Evolutionary conservation across 768 basidiomycete genomes (phyloP).

Genomic region (Amanita fuliginea): DNA sequence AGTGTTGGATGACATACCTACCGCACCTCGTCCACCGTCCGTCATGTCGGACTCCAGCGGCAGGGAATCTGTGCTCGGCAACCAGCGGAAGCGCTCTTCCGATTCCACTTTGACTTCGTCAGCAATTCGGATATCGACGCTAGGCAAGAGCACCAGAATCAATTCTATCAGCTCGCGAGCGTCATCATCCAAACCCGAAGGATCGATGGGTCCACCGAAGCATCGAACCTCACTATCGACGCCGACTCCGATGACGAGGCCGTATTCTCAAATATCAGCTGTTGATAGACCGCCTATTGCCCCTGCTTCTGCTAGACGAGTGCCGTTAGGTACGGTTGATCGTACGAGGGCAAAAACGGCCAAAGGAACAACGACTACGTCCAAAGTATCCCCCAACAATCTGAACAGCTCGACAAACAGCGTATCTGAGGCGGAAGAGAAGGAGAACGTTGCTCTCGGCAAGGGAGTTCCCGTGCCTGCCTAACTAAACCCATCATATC

Average conservation of each 20-base stretch:
- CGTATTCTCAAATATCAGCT: constrained; percentile 28
- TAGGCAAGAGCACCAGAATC: constrained; percentile 40
- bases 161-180: constrained; percentile 22
- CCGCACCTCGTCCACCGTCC: constrained; percentile 42
- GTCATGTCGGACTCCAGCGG: constrained; percentile 26
- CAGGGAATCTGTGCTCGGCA: constrained; percentile 23
- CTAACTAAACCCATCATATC: constrained; percentile 12
- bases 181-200: constrained; percentile 19
- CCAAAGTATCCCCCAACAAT: constrained; percentile 21
- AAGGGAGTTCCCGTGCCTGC: constrained; percentile 18
- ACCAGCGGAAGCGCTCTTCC: constrained; percentile 25
- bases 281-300: constrained; percentile 17
- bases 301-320: constrained; percentile 21
- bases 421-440: constrained; percentile 38
- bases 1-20: constrained; percentile 42
- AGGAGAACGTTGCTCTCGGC: constrained; percentile 41
- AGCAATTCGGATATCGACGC: constrained; percentile 24
- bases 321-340: constrained; percentile 16
- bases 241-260: constrained; percentile 16
- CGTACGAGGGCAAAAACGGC: constrained; percentile 19
- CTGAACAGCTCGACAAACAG: constrained; percentile 14
- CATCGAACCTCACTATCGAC: constrained; percentile 20
- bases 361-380: constrained; percentile 17
- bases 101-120: constrained; percentile 20
- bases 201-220: constrained; percentile 42